Base-by-base conservation (phyloP, 1,139 yeast genomes). In the Taphrina confusa region DNA sequence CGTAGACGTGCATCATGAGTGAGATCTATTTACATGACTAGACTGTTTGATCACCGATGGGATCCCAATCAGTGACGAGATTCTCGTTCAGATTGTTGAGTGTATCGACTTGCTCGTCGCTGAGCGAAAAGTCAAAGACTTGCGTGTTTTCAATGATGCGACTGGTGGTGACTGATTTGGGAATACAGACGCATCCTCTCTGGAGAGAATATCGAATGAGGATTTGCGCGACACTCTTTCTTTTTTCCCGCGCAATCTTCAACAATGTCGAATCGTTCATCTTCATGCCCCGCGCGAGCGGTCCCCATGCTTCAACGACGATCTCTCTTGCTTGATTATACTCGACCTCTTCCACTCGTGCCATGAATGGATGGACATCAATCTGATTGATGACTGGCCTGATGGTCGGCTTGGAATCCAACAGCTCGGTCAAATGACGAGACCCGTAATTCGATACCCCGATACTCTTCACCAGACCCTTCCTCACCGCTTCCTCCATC, bases 141-240 rank as follows among this genome's bases (percentile, higher is more conserved):
- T 80, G 70, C 61, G 81, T 72, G 74, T 88, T 88, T 59, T 79
- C 74, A 52, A 71, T 78, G 63, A 87, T 80, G 75, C 95, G 81
- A 9, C 73, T 69, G 14, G 81, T 79, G 33, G 79, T 82, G 37
- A 80, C 79, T 30, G 92, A 83, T 74, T 87, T 87, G 63, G 95
- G 92, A 66, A 88, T 76, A n/a, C 83, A 86, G 27, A 83, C 82
- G 57, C 83, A 78, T 46, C 85, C 87, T 72, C 69, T 63, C 56
- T 69, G 71, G 20, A 72, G 54, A 46, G 70, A 66, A 82, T 82
- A 80, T 52, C 75, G 72, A 39, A 78, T 64, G 61, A 80, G 68
- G 27, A 78, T 71, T 65, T 79, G 80, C 28, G 78, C 81, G 4
- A 77, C 72, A 2, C 75, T 65, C 54, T 73, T 73, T 12, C 68